Evolutionary conservation across 257 asterid genomes (phyloP), one percentile per base, ranked within the genome.

Genomic region (Solanum chilense): DNA sequence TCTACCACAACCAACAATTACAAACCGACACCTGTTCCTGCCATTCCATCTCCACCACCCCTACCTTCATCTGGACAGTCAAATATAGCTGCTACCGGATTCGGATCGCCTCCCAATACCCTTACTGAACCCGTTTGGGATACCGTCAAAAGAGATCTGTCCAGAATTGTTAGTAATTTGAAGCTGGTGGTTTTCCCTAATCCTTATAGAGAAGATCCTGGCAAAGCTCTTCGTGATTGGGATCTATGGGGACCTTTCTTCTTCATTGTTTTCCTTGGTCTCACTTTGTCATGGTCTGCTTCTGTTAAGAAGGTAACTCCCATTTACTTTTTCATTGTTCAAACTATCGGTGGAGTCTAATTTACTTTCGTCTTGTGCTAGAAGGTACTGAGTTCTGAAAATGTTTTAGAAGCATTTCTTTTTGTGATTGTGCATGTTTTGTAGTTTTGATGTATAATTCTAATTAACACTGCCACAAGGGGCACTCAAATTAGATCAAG

Each of bases 211-310:
- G 98, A 95, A 83, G 98, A 97, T 92, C 99, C 99, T 6, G 98
- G 99, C 18, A 97, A 94, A 90, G 98, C 98, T 21, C 90, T 95
- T 91, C 90, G 98, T 88, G 99, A 94, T 91, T 97, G 98, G 98
- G 99, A 97, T 93, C 95, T 97, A 3, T 95, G 98, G 99, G 99
- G 99, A 0, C 99, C 99, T 3, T 95, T 97, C 80, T 95, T 97
- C 94, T 95, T 97, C 91, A 95, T 97, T 92, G 99, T 95, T 49
- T 97, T 97, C 90, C 98, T 97, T 68, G 99, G 99, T 58, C 98
- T 95, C 83, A 87, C 92, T 60, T 98, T 97, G 78, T 97, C 99
- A 1, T 97, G 99, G 99, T 97, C 98, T 82, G 98, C 99, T 49
- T 95, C 99, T 16, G 96, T 95, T 75, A 96, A 94, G 92, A 96